Base-by-base conservation (phyloP, 164 flowering plant species). In the Saururus chinensis region DNA sequence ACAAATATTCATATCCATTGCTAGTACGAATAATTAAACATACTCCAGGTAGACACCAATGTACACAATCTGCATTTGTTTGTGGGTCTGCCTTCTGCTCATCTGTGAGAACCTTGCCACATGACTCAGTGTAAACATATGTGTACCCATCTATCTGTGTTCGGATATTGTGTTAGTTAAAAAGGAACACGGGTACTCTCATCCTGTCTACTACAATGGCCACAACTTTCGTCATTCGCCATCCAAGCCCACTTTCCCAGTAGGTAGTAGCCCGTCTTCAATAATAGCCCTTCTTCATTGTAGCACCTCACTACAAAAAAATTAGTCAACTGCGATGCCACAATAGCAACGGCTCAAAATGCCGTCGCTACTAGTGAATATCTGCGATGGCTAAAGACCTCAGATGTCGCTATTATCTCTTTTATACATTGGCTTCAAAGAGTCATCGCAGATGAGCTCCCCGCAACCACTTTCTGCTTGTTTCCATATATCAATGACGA, bases 21-120 rank as follows among this genome's bases (percentile, higher is more conserved):
- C n/a, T n/a, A n/a, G n/a, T n/a, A n/a, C n/a, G n/a, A n/a, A n/a
- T n/a, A n/a, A n/a, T n/a, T n/a, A n/a, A n/a, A n/a, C n/a, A n/a
- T n/a, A 89, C 86, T 40, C 97, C 97, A 0, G 96, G 97, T 60
- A 93, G 58, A 58, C 98, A 90, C 92, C 92, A 93, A 64, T 93
- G 99, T 56, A 89, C 86, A 73, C 96, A 93, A 66, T 92, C 98
- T 9, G 97, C 97, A 62, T 79, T 60, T 48, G 66, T 80, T 19
- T 72, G 37, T 0, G 95, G 95, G 57, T 90, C 89, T 0, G 83
- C 81, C 56, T 81, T 88, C 45, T 92, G 75, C 67, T 88, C 87
- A 7, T 80, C 84, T 1, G 85, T 86, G 49, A 92, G 58, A 37
- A 88, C 52, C 57, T 79, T 81, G 19, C 97, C 99, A 19, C 78